Percentiles rank a stretch among this genome's conserved stretches.
These are phyloP conservation scores for Spizellomyces punctatus DNA, from an alignment of 192 early-diverging fungal species.

Conservation along the genomic window DNA sequence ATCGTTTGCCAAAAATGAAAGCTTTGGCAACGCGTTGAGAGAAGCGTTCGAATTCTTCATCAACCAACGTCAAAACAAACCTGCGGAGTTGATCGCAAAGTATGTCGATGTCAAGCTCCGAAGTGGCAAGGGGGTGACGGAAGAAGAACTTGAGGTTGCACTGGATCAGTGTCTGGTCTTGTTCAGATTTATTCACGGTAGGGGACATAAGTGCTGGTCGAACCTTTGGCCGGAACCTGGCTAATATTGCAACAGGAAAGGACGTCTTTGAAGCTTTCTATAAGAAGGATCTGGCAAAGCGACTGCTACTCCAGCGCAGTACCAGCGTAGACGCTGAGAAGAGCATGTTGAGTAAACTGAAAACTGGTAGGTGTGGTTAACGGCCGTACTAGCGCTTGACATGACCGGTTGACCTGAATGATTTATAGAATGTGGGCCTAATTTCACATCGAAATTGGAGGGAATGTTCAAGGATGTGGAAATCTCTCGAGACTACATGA, in stretches of 20 bases:
- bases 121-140: constrained; percentile 75
- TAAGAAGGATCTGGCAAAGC: constrained; percentile 87
- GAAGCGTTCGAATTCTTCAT: constrained; percentile 84
- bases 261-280: constrained; percentile 98
- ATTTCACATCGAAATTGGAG: constrained; percentile 91
- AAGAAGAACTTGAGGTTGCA: constrained; percentile 51
- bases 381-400: neutral
- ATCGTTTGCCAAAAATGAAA: constrained; percentile 67
- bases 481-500: constrained; percentile 73
- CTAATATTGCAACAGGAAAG: constrained; percentile 61
- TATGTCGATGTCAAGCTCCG: constrained; percentile 90
- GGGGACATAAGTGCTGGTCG: neutral
- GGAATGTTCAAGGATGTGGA: constrained; percentile 97
- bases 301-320: constrained; percentile 79
- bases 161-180: constrained; percentile 84
- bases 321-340: constrained; percentile 86
- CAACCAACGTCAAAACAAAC: constrained; percentile 76
- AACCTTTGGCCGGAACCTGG: constrained; percentile 3
- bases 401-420: constrained; percentile 1
- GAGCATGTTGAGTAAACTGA: constrained; percentile 82
- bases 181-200: constrained; percentile 79
- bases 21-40: constrained; percentile 76
- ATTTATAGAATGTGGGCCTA: constrained; percentile 83
- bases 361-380: constrained; percentile 39
- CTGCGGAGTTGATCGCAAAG: constrained; percentile 90